phyloP scores from a whole-genome alignment of 495 filamentous ascomycete genomes.

The Neurospora sp. region DNA sequence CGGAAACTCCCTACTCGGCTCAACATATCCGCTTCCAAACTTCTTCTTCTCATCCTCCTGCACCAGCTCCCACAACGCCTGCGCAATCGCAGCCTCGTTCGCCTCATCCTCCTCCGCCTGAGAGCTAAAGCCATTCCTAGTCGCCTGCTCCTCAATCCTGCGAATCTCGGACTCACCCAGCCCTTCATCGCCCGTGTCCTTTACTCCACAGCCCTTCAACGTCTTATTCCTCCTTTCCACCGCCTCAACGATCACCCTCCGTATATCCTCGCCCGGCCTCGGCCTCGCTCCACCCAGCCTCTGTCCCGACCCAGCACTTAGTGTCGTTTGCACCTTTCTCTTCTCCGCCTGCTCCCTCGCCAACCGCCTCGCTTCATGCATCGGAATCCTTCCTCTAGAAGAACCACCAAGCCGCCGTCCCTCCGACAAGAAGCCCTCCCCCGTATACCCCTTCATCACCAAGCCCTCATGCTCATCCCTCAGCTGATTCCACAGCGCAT shows the following conservation, averaged over 20 bases:
- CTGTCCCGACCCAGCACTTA: constrained; percentile 57
- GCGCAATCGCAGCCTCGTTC: constrained; percentile 80
- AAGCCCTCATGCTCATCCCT: constrained; percentile 75
- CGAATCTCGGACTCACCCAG: constrained; percentile 48
- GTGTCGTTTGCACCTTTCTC: constrained; percentile 30
- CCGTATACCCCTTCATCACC: constrained; percentile 73
- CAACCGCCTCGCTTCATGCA: constrained; percentile 65
- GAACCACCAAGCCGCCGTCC: constrained; percentile 54
- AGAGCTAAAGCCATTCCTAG: constrained; percentile 65
- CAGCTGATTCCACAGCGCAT: constrained; percentile 79
- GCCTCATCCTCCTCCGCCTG: constrained; percentile 83
- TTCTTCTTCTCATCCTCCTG: constrained; percentile 64
- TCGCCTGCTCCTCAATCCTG: constrained; percentile 55
- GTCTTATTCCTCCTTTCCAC: constrained; percentile 56
- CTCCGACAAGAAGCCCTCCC: constrained; percentile 75
- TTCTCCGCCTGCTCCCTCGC: constrained; percentile 71
- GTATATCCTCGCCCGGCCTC: constrained; percentile 58
- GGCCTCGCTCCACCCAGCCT: constrained; percentile 58
- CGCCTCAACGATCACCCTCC: constrained; percentile 64
- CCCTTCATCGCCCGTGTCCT: constrained; percentile 46
- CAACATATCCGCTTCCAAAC: constrained; percentile 55
- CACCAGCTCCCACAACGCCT: constrained; percentile 79
- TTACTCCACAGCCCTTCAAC: constrained; percentile 48
- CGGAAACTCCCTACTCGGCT: constrained; percentile 51
- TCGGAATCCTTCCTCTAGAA: constrained; percentile 36